A percentile compares a stretch with the other conserved stretches of the same genome.
phyloP scores from a whole-genome alignment of 2,329 filamentous ascomycete species.

The Cercospora beticola region DNA sequence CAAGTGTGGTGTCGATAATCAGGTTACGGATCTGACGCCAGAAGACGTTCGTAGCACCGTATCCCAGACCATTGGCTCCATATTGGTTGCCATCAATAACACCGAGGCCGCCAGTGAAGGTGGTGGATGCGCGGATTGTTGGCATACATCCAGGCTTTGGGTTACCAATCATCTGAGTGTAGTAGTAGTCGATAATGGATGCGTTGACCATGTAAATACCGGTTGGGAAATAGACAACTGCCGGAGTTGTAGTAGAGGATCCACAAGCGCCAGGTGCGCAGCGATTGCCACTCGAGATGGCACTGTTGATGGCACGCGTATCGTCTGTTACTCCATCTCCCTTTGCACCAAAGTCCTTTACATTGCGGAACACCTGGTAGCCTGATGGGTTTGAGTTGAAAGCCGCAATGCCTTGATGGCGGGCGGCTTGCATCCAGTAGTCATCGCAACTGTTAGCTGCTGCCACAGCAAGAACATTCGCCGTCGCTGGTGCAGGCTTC shows the following conservation, averaged over 20 bases:
- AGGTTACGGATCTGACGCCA: slow-evolving; percentile 66
- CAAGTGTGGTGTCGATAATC: slow-evolving; percentile 58
- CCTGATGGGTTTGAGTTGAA: slow-evolving; percentile 45
- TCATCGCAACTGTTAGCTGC: slow-evolving; percentile 20
- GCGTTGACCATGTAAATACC: slow-evolving; percentile 59
- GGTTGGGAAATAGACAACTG: slow-evolving; percentile 58
- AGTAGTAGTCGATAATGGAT: slow-evolving; percentile 62
- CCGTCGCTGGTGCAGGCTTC: slow-evolving; percentile 1
- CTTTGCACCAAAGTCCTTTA: slow-evolving; percentile 48
- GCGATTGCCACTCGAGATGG: slow-evolving; percentile 43
- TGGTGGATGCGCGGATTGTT: slow-evolving; percentile 53
- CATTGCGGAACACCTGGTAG: slow-evolving; percentile 52
- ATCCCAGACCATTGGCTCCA: slow-evolving; percentile 41
- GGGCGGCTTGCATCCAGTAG: slow-evolving; percentile 48
- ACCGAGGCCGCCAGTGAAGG: slow-evolving; percentile 54
- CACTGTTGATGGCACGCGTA: slow-evolving; percentile 55
- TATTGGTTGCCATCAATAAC: slow-evolving; percentile 60
- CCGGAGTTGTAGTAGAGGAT: slow-evolving; percentile 54
- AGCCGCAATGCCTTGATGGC: slow-evolving; percentile 50
- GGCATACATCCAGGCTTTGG: slow-evolving; percentile 53
- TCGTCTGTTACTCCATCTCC: slow-evolving; percentile 55
- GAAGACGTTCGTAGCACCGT: slow-evolving; percentile 60
- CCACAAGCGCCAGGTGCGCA: slow-evolving; percentile 44
- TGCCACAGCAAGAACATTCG: background rate
- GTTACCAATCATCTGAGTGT: slow-evolving; percentile 63